A percentile compares a stretch with the other conserved stretches of the same genome.
Evolutionary conservation across 2,329 filamentous ascomycete genomes (phyloP).

Genomic region (Colletotrichum godetiae): DNA sequence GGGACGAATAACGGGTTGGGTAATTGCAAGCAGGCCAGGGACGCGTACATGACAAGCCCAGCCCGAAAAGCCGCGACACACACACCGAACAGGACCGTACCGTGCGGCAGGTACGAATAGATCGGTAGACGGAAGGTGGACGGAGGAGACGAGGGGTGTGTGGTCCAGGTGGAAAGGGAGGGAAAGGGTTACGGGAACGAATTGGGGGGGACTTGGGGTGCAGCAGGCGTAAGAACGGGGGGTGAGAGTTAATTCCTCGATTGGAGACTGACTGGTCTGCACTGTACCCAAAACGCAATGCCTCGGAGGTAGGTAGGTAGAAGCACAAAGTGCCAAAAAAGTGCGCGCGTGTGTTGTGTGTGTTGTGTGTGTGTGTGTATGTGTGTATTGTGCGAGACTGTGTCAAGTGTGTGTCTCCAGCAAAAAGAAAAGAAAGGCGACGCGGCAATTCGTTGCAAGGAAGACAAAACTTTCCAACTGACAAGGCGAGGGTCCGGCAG

Average conservation of each 20-base stretch:
- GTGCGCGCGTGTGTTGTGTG: not conserved
- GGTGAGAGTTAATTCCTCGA: not conserved
- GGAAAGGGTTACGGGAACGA: not conserved
- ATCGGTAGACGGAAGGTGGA: not conserved
- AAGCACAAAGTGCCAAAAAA: not conserved
- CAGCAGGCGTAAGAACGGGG: not conserved
- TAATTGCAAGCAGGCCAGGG: constrained; percentile 32
- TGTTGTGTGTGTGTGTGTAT: too few relatives aligned
- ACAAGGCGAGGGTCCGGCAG: constrained; percentile 10
- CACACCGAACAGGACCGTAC: not conserved
- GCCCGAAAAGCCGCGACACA: not conserved
- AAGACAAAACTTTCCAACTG: not conserved
- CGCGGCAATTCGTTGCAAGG: constrained; percentile 4
- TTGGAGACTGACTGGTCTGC: not conserved
- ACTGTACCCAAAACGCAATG: not conserved
- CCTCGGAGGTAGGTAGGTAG: too few relatives aligned
- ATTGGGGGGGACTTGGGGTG: not conserved
- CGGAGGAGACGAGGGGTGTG: constrained; percentile 5
- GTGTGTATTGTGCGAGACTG: not conserved
- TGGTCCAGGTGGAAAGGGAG: constrained; percentile 14
- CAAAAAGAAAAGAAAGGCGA: not conserved
- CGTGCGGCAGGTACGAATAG: not conserved
- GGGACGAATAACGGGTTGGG: constrained; percentile 30
- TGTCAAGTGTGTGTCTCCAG: not conserved
- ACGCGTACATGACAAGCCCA: constrained; percentile 32